phyloP scores from a whole-genome alignment of 768 basidiomycete species.

The Tephrocybe sp. region DNA sequence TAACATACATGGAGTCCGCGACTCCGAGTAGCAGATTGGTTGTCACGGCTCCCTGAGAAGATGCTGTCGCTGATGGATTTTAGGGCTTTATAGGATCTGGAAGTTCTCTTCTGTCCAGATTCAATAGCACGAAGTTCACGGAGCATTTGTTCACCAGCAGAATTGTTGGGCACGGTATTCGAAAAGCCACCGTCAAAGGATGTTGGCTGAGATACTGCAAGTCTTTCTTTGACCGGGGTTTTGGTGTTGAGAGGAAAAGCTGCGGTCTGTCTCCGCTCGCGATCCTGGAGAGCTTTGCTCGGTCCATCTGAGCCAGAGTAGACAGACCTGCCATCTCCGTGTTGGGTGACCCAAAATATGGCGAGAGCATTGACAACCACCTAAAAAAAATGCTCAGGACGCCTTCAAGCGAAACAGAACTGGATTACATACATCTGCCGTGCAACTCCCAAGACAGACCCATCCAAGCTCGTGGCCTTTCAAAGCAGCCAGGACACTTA shows the following conservation, averaged over 20 bases:
- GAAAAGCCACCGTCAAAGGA: not conserved
- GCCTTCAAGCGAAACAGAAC: not conserved
- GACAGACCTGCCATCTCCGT: conserved; percentile 1
- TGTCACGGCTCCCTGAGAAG: conserved; percentile 1
- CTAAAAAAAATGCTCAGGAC: conserved; percentile 18
- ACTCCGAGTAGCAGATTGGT: conserved; percentile 12
- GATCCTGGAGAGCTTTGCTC: not conserved
- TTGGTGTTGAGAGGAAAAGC: not conserved
- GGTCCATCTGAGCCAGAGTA: not conserved
- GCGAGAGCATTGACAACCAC: conserved; percentile 46
- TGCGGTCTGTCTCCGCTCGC: not conserved
- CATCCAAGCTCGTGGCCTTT: conserved; percentile 46
- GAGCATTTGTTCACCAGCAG: not conserved
- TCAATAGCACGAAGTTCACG: conserved; percentile 1
- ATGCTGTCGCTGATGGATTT: not conserved
- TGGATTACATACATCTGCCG: conserved; percentile 26
- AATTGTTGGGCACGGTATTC: not conserved
- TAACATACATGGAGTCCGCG: conserved; percentile 5
- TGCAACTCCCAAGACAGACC: conserved; percentile 44
- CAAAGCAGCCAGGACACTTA: conserved; percentile 41
- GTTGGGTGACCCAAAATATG: conserved; percentile 46
- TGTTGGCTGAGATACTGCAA: not conserved
- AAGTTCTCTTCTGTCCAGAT: not conserved
- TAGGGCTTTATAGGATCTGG: not conserved
- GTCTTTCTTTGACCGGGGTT: not conserved